These are phyloP conservation scores for Entonaema liquescens DNA, from an alignment of 495 filamentous ascomycete species.

Conservation along the genomic window DNA sequence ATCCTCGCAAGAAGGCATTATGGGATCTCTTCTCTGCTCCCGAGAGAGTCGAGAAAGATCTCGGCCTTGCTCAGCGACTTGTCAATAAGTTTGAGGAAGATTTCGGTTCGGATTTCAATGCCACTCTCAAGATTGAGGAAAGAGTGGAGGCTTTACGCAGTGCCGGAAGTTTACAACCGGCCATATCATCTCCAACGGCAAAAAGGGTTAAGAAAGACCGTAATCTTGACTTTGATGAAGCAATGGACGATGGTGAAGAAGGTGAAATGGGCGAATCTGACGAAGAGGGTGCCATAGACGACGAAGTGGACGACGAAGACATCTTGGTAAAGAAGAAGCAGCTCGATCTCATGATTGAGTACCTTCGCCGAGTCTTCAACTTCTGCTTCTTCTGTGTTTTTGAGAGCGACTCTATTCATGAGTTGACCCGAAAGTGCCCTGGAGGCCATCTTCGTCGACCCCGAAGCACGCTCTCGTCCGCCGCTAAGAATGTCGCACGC, in stretches of 20 bases:
- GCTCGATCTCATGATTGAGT: conserved; percentile 94
- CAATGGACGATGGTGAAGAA: conserved; percentile 73
- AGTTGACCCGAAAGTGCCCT: conserved; percentile 93
- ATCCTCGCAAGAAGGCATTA: conserved; percentile 92
- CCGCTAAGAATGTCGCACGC: conserved; percentile 83
- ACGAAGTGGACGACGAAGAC: conserved; percentile 89
- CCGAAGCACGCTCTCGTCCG: conserved; percentile 77
- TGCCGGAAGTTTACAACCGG: conserved; percentile 77
- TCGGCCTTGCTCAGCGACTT: conserved; percentile 78
- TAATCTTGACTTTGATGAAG: conserved; percentile 70
- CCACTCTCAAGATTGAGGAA: conserved; percentile 80
- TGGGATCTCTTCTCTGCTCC: conserved; percentile 96
- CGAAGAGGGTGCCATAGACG: conserved; percentile 79
- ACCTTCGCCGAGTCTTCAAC: conserved; percentile 93
- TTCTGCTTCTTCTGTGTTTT: conserved; percentile 99
- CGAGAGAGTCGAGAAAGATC: conserved; percentile 85
- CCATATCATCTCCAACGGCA: conserved; percentile 62
- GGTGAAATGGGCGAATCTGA: conserved; percentile 72
- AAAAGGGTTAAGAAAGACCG: conserved; percentile 69
- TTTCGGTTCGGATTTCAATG: conserved; percentile 74
- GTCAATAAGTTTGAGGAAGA: conserved; percentile 82
- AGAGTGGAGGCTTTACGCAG: conserved; percentile 80
- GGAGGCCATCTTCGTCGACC: conserved; percentile 95
- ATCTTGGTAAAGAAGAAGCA: conserved; percentile 94
- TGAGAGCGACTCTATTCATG: conserved; percentile 95